Evolutionary conservation across 225 moss, liverwort and hornwort genomes (phyloP).

Genomic region (Physcomitrellopsis africana): DNA sequence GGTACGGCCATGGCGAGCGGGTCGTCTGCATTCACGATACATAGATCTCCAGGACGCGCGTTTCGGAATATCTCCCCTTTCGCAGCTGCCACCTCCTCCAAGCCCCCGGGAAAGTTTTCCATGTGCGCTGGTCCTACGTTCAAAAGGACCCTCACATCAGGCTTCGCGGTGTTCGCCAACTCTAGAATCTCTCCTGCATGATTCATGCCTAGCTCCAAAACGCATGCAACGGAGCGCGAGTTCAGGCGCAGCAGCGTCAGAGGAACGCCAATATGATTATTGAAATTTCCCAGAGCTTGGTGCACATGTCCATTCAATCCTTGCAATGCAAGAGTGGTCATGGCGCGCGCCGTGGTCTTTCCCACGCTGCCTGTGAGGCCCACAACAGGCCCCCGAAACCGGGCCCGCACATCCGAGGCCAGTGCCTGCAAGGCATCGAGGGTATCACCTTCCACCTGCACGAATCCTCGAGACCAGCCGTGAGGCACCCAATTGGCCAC

Average conservation of each 20-base stretch:
- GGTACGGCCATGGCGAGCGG: constrained; percentile 66
- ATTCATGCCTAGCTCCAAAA: constrained; percentile 86
- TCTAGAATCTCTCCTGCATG: constrained; percentile 62
- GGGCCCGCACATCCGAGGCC: constrained; percentile 57
- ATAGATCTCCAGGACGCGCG: constrained; percentile 77
- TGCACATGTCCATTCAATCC: constrained; percentile 70
- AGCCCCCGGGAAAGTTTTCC: constrained; percentile 65
- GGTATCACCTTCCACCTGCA: constrained; percentile 59
- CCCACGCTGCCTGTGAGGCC: constrained; percentile 83
- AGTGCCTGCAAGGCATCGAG: constrained; percentile 61
- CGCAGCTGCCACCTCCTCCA: constrained; percentile 74
- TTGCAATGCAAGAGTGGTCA: constrained; percentile 72
- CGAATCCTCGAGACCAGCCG: constrained; percentile 71
- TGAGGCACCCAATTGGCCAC: constrained; percentile 57
- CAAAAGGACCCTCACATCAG: constrained; percentile 74
- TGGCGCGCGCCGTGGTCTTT: constrained; percentile 83
- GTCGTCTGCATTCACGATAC: constrained; percentile 89
- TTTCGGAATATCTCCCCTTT: constrained; percentile 75
- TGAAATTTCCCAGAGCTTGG: constrained; percentile 64
- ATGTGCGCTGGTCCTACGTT: constrained; percentile 79
- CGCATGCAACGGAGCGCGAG: constrained; percentile 59
- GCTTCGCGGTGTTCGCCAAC: constrained; percentile 64
- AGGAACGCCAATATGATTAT: constrained; percentile 87
- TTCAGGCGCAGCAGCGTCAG: constrained; percentile 68
- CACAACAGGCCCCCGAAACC: constrained; percentile 67